Base-by-base conservation (phyloP, 768 basidiomycete genomes). In the Phallus indusiatus region DNA sequence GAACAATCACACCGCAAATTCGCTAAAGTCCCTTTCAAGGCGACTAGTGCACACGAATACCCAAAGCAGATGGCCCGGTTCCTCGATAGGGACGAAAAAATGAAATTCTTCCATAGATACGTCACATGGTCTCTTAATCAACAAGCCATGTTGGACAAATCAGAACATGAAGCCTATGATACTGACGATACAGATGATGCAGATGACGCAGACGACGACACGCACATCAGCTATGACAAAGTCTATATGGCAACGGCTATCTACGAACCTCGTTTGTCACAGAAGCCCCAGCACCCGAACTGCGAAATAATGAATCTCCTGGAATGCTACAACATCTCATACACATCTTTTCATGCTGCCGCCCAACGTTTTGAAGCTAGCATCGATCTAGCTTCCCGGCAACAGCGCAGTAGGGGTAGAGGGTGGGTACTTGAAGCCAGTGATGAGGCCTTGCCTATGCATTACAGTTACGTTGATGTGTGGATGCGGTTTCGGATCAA, bases 11-110 rank as follows among this genome's bases (percentile, higher is more conserved):
- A 73, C 61, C 72, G 71, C 21, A 66, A 70, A 53, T 63, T 54
- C 24, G 68, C 69, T 1, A 74, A 74, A 59, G 53, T 64, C 3
- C 69, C 65, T 0, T 75, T 71, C 54, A 58, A 65, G 1, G 69
- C 68, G 4, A 62, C 62, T 9, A 74, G 72, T 61, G 59, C 64
- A 37, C 28, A 28, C 14, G 65, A 74, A 35, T 67, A 69, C 52
- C n/a, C 64, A 7, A 67, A 61, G 36, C 77, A 77, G 56, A 79
- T 79, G 78, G 70, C 71, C 0, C 24, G 53, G 0, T 76, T 73
- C 73, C 65, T 79, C 0, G 49, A 57, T 1, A 64, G 71, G 2
- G 66, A 70, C 20, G 75, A 77, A 37, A 55, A 55, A 16, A 4
- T 55, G 2, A 28, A 2, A 14, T 55, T 35, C 36, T 55, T 55